Evolutionary conservation across 352 stramenopile species (phyloP), one percentile per base, ranked within the genome.

Genomic region (Pythium aphanidermatum): DNA sequence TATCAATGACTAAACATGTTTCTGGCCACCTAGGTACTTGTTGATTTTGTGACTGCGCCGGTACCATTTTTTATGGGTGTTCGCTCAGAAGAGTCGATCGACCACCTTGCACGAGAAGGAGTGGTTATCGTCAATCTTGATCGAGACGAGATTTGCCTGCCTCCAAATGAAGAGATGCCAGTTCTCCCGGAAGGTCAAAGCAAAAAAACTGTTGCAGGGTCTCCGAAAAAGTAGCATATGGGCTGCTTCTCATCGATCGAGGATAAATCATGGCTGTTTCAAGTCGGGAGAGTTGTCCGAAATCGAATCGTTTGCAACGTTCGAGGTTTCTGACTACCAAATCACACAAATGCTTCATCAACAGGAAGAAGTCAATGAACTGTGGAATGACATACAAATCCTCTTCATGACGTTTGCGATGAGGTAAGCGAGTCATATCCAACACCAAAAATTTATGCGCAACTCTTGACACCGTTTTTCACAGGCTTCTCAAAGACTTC

Each of bases 51-150:
- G 6, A 81, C 65, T 6, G 74, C 78, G 4, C 78, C 78, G 1
- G 75, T 90, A 5, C 78, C 78, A 11, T 90, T 88, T 35, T 85
- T 90, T 43, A 87, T 90, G 73, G 78, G 78, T 2, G 62, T 87
- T 21, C 55, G 67, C 0, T 79, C 70, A 0, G 62, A 78, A 24
- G 42, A 63, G 10, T 48, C 60, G 4, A 59, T 75, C 0, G 60
- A 76, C 26, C 54, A 51, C 1, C 38, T 87, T n/a, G 53, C 65
- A 2, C 19, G 43, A 1, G 77, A 90, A 45, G 78, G 76, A 10
- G 62, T 88, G 12, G 63, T 83, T 9, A 58, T 90, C 12, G 75
- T 90, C 32, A 62, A 90, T 58, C 55, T 90, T 16, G 74, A 86
- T 47, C 65, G 62, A 47, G 83, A 86, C 34, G 75, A 85, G 11